These are phyloP conservation scores for Aegilops umbellulata DNA, from an alignment of 176 grass and related monocot species.

Conservation along the genomic window DNA sequence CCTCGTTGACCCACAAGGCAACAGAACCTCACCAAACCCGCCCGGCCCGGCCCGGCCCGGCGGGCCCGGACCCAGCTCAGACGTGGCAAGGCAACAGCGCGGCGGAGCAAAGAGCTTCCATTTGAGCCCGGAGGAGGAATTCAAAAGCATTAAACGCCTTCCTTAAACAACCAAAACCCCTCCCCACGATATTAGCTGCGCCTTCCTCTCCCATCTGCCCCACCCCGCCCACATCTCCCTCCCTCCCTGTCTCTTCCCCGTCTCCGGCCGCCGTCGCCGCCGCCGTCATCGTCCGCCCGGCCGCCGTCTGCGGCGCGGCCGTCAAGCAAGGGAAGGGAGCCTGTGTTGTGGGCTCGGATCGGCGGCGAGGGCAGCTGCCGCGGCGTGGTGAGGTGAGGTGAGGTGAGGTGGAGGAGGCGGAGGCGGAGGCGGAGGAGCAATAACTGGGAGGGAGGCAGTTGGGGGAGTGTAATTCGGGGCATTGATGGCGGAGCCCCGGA, in stretches of 20 bases:
- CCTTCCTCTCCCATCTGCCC: background rate
- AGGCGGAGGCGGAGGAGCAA: slow-evolving; percentile 1
- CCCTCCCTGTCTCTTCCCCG: slow-evolving; percentile 18
- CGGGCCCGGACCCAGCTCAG: background rate
- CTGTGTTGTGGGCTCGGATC: slow-evolving; percentile 16
- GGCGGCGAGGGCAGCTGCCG: background rate
- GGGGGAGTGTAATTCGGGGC: slow-evolving; percentile 52
- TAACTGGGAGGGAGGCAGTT: slow-evolving; percentile 55
- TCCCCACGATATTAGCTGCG: slow-evolving; percentile 15
- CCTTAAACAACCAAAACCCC: slow-evolving; percentile 24
- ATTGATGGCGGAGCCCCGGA: slow-evolving; percentile 51
- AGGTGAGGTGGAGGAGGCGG: too few species aligned
- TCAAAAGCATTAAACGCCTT: slow-evolving; percentile 41
- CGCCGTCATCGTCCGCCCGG: too few species aligned
- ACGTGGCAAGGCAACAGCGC: slow-evolving; percentile 18
- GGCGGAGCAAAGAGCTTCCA: background rate
- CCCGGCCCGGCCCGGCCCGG: background rate
- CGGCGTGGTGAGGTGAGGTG: background rate
- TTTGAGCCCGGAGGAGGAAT: background rate
- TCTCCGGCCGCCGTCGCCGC: slow-evolving; percentile 19
- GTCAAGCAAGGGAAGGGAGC: background rate
- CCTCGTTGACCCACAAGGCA: slow-evolving; percentile 32
- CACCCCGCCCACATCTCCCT: background rate
- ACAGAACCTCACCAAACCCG: background rate
- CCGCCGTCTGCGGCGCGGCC: background rate